Evolutionary conservation across 768 basidiomycete species (phyloP).

Genomic region (Tricholoma terreum): DNA sequence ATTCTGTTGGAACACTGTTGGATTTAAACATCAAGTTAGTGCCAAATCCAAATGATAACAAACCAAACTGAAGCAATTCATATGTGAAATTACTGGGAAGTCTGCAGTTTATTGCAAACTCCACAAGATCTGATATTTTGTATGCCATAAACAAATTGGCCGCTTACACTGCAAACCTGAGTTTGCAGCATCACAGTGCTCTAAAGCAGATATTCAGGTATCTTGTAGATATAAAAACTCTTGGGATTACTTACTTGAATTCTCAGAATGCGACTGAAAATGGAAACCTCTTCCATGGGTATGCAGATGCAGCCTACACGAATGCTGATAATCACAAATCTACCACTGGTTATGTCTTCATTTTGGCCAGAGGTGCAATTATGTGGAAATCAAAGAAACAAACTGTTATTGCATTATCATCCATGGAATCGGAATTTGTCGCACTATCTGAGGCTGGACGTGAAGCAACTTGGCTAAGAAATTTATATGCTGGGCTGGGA

Average conservation of each 20-base stretch:
- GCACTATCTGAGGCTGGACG: not conserved
- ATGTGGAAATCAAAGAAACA: conserved; percentile 40
- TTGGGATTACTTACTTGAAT: not conserved
- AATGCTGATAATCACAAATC: conserved; percentile 9
- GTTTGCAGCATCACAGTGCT: not conserved
- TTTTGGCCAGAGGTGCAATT: conserved; percentile 31
- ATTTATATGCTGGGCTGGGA: not conserved
- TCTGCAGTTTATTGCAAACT: no score
- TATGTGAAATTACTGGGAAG: not conserved
- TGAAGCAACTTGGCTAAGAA: not conserved
- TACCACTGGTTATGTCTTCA: conserved; percentile 25
- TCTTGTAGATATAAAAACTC: not conserved
- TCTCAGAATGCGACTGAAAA: not conserved
- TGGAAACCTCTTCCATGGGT: not conserved
- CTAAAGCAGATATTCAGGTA: not conserved
- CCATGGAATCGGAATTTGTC: conserved; percentile 18
- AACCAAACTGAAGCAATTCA: not conserved
- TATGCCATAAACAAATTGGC: no score
- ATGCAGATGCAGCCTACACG: not conserved
- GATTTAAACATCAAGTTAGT: not conserved
- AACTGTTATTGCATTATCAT: no score
- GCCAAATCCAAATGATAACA: not conserved
- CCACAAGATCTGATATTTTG: no score
- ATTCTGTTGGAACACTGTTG: not conserved
- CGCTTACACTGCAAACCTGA: not conserved